Base-by-base conservation (phyloP, 495 filamentous ascomycete species). In the Terfezia boudieri region DNA sequence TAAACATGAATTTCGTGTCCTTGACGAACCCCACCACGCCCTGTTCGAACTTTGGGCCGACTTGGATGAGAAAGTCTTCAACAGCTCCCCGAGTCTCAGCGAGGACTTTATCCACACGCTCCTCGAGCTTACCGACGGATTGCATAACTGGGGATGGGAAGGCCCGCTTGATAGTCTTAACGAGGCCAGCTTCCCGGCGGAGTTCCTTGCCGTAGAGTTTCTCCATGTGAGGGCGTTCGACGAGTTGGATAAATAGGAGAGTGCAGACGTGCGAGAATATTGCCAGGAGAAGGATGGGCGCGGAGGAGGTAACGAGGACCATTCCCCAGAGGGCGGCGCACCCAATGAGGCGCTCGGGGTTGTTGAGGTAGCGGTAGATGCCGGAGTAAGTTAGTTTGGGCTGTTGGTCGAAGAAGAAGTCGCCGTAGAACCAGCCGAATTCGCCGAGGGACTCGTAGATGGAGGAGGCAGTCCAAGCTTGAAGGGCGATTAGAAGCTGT, bases 221-320 rank as follows among this genome's bases (percentile, higher is more conserved):
- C 68, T 94, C 86, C 90, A 98, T 98, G 68, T 98, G 90, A 26
- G 90, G 90, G 48, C 87, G 80, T 66, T 98, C 90, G 4, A 98
- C 83, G 54, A 89, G 81, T 57, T 94, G 83, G 55, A 96, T 86
- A 71, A 96, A 95, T 49, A 72, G 78, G 49, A 96, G 72, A 2
- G 81, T 84, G 32, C 92, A 71, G 54, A 89, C 74, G 60, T 96
- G 92, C 60, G 84, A 87, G 50, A 88, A 65, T 35, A 94, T 68
- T 4, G 90, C 90, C 56, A 95, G 70, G 66, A 81, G 76, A 60
- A 93, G 87, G 57, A 96, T 79, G 9, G 82, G 71, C 36, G 76
- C 74, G 66, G 84, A 95, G 69, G 82, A 82, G 9, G 89, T 92
- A 59, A 96, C 93, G 55, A 96, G 74, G 20, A 86, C 90, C 23